Conservation (phyloP, 2,329 filamentous ascomycete genomes). For the Cladophialophora chaetospira region DNA sequence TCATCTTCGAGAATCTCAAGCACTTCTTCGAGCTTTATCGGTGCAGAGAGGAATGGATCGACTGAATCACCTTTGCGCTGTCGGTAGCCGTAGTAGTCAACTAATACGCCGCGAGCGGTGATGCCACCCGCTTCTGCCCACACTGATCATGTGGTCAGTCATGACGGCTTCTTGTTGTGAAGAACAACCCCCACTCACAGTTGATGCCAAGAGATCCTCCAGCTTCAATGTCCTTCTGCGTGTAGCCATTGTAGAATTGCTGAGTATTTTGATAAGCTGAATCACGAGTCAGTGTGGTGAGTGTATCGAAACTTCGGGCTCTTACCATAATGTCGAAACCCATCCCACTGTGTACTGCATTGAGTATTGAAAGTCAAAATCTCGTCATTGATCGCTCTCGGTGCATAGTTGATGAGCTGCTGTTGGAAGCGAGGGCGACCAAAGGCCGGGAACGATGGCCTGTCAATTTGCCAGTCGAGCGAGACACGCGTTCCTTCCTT, state of each 20-base stretch:
- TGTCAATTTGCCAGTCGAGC: not conserved
- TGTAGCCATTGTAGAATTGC: constrained; percentile 4
- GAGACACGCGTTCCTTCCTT: not conserved
- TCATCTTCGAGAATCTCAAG: not conserved
- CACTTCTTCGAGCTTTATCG: not conserved
- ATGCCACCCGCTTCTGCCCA: not conserved
- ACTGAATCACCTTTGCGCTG: not conserved
- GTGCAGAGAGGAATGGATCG: not conserved
- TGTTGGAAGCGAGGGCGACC: not conserved
- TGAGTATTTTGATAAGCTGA: not conserved
- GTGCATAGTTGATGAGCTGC: not conserved
- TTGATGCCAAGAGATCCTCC: not conserved
- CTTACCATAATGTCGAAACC: not conserved
- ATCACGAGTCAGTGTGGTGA: not conserved
- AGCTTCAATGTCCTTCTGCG: not conserved
- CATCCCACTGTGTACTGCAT: not conserved
- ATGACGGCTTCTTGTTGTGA: not conserved
- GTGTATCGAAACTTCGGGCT: not conserved
- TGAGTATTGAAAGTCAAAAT: not conserved
- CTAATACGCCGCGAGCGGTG: not conserved
- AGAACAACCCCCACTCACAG: not conserved
- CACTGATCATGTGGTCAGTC: not conserved
- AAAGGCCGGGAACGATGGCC: not conserved
- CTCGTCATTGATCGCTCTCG: not conserved
- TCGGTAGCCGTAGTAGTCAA: not conserved